Base-by-base conservation (phyloP, 495 filamentous ascomycete species). In the Glutinoglossum americanum region DNA sequence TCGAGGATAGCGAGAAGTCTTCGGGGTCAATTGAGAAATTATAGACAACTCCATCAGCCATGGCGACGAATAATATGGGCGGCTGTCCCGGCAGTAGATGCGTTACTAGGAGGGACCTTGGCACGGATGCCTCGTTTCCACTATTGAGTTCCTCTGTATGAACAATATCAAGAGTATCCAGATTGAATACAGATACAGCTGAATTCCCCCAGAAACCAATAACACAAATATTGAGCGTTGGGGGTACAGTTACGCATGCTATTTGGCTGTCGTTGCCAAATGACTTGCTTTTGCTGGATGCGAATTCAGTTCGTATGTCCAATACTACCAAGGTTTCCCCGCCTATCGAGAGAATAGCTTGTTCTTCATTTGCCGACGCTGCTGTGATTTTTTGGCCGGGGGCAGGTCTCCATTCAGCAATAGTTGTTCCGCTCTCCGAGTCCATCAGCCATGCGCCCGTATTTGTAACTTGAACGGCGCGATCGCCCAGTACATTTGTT, bases 41-140 rank as follows among this genome's bases (percentile, higher is more conserved):
- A 51, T 92, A 76, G 10, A 99, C 84, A 62, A 84, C 85, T 26
- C 92, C 92, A 68, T 96, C 90, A 23, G 90, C 87, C 81, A 95
- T 87, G n/a, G 89, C 84, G 27, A 94, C 73, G 60, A 99, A 88
- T 1, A 99, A 70, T 0, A 84, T 94, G 1, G 87, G 81, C 17
- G 78, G 76, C 57, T 71, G 72, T 30, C 74, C 66, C 13, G 67
- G 65, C 15, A 94, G 74, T 0, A 96, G 71, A 49, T 85, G 77
- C 3, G 83, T 81, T 11, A 97, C 72, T 1, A 85, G 77, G 3
- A 97, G 76, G 51, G 87, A 88, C 21, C 89, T 76, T 3, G 92
- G 92, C 51, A 94, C 81, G 9, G 85, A 82, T 25, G 78, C 25
- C 23, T 60, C 57, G n/a, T 37, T 75, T 7, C 65, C 66, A 28